Percentiles rank a stretch among this genome's conserved stretches.
Evolutionary conservation across 495 filamentous ascomycete species (phyloP).

Genomic region (Lichina pygmaea): DNA sequence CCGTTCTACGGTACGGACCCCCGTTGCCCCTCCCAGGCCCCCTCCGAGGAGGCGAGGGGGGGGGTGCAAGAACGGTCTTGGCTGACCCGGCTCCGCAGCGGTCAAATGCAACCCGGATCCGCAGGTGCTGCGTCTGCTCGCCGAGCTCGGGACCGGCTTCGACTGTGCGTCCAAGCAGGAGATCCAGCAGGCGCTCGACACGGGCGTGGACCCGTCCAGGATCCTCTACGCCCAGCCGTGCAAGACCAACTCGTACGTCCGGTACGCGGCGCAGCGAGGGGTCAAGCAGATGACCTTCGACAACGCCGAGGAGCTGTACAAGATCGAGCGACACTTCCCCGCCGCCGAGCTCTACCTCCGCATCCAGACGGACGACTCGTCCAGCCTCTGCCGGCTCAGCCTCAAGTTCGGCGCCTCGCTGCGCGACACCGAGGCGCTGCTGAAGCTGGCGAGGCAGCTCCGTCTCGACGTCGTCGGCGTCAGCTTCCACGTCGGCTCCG

Average conservation of each 20-base stretch:
- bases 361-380: constrained; percentile 88
- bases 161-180: constrained; percentile 95
- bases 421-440: constrained; percentile 48
- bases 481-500: constrained; percentile 94
- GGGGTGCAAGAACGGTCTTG: neutral
- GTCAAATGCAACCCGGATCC: constrained; percentile 97
- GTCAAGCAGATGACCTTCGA: constrained; percentile 99
- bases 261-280: constrained; percentile 52
- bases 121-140: constrained; percentile 65
- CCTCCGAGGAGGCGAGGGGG: neutral
- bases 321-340: constrained; percentile 77
- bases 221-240: constrained; percentile 99
- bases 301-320: constrained; percentile 91
- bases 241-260: constrained; percentile 95
- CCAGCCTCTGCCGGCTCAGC: constrained; percentile 76
- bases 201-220: constrained; percentile 66
- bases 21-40: neutral
- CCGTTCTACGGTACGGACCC: constrained; percentile 68
- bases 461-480: constrained; percentile 89
- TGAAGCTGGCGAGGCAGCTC: constrained; percentile 61
- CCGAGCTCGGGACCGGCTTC: constrained; percentile 75
- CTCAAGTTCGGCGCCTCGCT: constrained; percentile 88
- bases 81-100: constrained; percentile 21
- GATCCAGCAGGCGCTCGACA: constrained; percentile 67
- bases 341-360: constrained; percentile 76